Percentiles rank a stretch among this genome's conserved stretches.
Evolutionary conservation across 1,139 yeast genomes (phyloP).

Genomic region (Suhomyces maxii): DNA sequence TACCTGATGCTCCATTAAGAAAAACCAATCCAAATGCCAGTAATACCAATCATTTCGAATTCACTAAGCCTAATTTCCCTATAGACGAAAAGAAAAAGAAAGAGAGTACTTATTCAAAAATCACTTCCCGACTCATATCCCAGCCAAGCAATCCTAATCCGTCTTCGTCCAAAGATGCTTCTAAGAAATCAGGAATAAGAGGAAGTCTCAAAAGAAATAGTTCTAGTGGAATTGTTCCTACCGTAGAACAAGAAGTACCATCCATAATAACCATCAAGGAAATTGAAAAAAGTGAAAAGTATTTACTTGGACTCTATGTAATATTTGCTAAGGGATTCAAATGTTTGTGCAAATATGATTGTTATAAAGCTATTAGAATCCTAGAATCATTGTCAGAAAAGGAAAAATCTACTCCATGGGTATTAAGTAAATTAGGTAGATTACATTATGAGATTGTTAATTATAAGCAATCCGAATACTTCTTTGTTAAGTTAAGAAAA

Average conservation of each 20-base stretch:
- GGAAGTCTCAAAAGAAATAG: conserved; percentile 30
- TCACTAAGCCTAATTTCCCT: conserved; percentile 39
- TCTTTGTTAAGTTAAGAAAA: conserved; percentile 61
- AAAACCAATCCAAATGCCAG: conserved; percentile 35
- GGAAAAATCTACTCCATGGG: conserved; percentile 83
- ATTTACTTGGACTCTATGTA: conserved; percentile 53
- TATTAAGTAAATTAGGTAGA: conserved; percentile 74
- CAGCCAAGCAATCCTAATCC: conserved; percentile 34
- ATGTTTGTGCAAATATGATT: conserved; percentile 68
- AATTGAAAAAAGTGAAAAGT: conserved; percentile 44
- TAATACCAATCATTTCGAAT: conserved; percentile 25
- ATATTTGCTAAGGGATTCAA: conserved; percentile 66
- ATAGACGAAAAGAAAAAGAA: conserved; percentile 22
- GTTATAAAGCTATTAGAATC: conserved; percentile 74
- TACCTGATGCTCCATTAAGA: conserved; percentile 58
- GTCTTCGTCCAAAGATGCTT: conserved; percentile 10
- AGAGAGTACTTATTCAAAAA: conserved; percentile 42
- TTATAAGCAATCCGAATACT: conserved; percentile 71
- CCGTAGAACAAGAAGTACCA: conserved; percentile 5
- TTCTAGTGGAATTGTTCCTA: conserved; percentile 19
- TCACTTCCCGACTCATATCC: conserved; percentile 54
- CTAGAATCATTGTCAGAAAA: conserved; percentile 61
- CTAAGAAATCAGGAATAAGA: conserved; percentile 16
- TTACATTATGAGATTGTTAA: conserved; percentile 86
- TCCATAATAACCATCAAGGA: conserved; percentile 26